Evolutionary conservation across 495 filamentous ascomycete species (phyloP).

Genomic region (Neurospora tetrasperma): DNA sequence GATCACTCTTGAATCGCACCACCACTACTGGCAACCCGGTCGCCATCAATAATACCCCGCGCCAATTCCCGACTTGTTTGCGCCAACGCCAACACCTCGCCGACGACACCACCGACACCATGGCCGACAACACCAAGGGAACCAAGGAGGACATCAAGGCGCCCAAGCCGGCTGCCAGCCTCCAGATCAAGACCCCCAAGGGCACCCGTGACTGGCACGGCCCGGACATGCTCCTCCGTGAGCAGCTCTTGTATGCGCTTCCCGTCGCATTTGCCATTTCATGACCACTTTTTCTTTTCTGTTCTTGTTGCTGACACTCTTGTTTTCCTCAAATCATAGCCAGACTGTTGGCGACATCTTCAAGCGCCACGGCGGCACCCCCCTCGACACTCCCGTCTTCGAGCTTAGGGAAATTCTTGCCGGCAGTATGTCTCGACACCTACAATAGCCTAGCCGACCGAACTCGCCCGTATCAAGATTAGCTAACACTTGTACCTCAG

Average conservation of each 20-base stretch:
- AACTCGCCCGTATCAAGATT: slow-evolving; percentile 47
- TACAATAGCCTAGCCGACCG: slow-evolving; percentile 15
- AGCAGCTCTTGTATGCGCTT: slow-evolving; percentile 14
- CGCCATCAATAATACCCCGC: background rate
- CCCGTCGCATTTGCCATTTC: background rate
- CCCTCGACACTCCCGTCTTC: slow-evolving; percentile 38
- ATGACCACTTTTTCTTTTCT: background rate
- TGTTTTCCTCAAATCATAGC: slow-evolving; percentile 4
- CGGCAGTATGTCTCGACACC: slow-evolving; percentile 34
- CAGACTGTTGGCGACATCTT: slow-evolving; percentile 22
- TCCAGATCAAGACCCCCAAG: slow-evolving; percentile 26
- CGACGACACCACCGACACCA: background rate
- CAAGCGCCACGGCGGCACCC: slow-evolving; percentile 32
- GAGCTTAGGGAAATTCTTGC: slow-evolving; percentile 56
- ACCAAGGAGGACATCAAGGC: slow-evolving; percentile 2
- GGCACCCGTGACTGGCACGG: slow-evolving; percentile 20
- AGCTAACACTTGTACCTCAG: slow-evolving; percentile 49
- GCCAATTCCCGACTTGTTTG: background rate
- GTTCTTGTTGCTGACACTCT: background rate
- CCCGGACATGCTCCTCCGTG: slow-evolving; percentile 10
- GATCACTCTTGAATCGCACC: background rate
- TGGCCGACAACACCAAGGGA: background rate
- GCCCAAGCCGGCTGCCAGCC: background rate
- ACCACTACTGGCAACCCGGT: background rate
- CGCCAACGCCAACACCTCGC: background rate